Base-by-base conservation (phyloP, 441 rosid species). In the Lepidium campestre region DNA sequence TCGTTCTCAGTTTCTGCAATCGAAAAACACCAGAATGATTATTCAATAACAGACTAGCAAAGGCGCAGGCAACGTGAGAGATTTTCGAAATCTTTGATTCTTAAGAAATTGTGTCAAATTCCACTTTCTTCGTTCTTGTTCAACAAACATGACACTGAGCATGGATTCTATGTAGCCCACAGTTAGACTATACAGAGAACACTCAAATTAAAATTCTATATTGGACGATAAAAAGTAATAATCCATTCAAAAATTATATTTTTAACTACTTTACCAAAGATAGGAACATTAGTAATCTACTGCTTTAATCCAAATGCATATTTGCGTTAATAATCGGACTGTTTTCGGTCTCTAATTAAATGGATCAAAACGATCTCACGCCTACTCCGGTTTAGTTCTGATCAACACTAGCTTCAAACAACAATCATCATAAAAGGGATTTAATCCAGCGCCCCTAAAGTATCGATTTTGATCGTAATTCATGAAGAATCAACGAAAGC, bases 1-100 rank as follows among this genome's bases (percentile, higher is more conserved):
- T 89, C 93, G 55, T 86, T 83, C 74, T 86, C 90, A 39, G 81
- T 80, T 81, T 93, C 98, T 93, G 91, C 84, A 81, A 76, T 76
- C 68, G 62, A 71, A 79, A 48, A 81, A 77, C 71, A 67, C 41
- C 77, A 76, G 41, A 13, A 71, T 74, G 35, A 41, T 48, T 58
- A 40, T 41, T 17, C 4, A 56, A 22, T 12, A 17, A 34, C 66
- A 73, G 65, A 75, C 44, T 15, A 19, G 3, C 17, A 48, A 22
- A 75, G n/a, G 35, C 18, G 22, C 15, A 9, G 20, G 72, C 45
- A n/a, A n/a, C n/a, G n/a, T n/a, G n/a, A n/a, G n/a, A n/a, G n/a
- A n/a, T n/a, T n/a, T n/a, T n/a, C n/a, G 1, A 7, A 39, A 45
- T 42, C 40, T 57, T 25, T 1, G 8, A 42, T 7, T 55, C 17